Evolutionary conservation across 2,329 filamentous ascomycete species (phyloP).

Genomic region (Fusarium pilosicola): DNA sequence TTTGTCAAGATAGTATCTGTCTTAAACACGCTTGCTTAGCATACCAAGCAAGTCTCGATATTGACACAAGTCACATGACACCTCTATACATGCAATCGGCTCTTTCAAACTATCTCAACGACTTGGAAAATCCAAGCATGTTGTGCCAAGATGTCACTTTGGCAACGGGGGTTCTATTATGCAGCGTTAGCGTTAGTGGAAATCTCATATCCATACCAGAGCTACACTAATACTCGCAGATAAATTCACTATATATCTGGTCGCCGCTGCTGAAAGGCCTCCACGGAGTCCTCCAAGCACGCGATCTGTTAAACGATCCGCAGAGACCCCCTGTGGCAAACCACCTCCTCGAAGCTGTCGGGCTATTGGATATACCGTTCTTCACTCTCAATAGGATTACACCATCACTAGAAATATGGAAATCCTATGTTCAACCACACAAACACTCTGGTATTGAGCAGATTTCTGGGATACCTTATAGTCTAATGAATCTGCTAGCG

Average conservation of each 20-base stretch:
- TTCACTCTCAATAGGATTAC: neutral
- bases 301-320: neutral
- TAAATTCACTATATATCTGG: neutral
- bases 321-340: neutral
- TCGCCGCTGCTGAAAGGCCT: neutral
- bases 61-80: neutral
- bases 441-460: neutral
- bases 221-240: neutral
- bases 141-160: neutral
- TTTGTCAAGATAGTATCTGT: neutral
- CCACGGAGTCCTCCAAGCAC: neutral
- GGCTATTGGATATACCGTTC: neutral
- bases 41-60: neutral
- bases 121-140: neutral
- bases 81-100: neutral
- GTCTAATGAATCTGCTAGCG: neutral
- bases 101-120: neutral
- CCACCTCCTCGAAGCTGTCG: neutral
- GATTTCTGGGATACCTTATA: neutral
- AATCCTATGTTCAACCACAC: neutral
- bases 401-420: neutral
- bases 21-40: neutral
- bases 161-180: neutral
- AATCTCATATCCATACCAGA: fast-evolving
- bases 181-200: neutral